These are phyloP conservation scores for Podaxis sp. DNA, from an alignment of 768 basidiomycete species.

Conservation along the genomic window DNA sequence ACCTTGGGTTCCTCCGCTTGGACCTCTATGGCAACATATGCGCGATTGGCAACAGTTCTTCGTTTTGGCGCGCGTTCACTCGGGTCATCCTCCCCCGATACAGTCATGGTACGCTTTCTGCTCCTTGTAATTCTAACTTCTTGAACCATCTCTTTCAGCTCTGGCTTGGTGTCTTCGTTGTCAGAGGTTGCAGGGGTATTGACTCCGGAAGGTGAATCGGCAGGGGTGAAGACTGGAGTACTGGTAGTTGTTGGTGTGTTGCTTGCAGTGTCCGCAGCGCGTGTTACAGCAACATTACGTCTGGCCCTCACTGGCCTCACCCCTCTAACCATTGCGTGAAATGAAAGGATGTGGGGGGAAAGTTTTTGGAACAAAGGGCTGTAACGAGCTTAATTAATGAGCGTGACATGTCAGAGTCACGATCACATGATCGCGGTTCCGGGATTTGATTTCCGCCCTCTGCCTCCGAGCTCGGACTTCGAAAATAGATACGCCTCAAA, in stretches of 20 bases:
- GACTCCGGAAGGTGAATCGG: slow-evolving; percentile 38
- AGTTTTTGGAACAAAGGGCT: slow-evolving; percentile 1
- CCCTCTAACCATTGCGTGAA: slow-evolving; percentile 3
- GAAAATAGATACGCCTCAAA: background rate
- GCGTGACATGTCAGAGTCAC: slow-evolving; percentile 5
- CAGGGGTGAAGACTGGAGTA: slow-evolving; percentile 52
- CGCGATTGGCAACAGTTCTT: slow-evolving; percentile 31
- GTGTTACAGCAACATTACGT: background rate
- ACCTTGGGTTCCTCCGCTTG: slow-evolving; percentile 26
- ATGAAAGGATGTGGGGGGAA: slow-evolving; percentile 5
- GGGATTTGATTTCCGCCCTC: background rate
- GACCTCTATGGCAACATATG: slow-evolving; percentile 33
- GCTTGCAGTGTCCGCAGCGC: slow-evolving; percentile 2
- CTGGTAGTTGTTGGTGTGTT: slow-evolving; percentile 37
- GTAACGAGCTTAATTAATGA: slow-evolving; percentile 11
- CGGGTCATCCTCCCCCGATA: slow-evolving; percentile 21
- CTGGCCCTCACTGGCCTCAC: slow-evolving; percentile 1
- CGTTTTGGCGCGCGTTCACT: slow-evolving; percentile 30
- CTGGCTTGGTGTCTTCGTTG: slow-evolving; percentile 21
- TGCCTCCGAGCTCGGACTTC: background rate
- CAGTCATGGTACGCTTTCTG: slow-evolving; percentile 26
- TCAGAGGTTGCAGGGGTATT: slow-evolving; percentile 60
- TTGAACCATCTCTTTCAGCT: slow-evolving; percentile 15
- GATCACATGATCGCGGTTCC: slow-evolving; percentile 12
- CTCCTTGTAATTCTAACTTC: slow-evolving; percentile 19